Evolutionary conservation across 768 basidiomycete genomes (phyloP), one percentile per base, ranked within the genome.

Genomic region (Mycena amicta): DNA sequence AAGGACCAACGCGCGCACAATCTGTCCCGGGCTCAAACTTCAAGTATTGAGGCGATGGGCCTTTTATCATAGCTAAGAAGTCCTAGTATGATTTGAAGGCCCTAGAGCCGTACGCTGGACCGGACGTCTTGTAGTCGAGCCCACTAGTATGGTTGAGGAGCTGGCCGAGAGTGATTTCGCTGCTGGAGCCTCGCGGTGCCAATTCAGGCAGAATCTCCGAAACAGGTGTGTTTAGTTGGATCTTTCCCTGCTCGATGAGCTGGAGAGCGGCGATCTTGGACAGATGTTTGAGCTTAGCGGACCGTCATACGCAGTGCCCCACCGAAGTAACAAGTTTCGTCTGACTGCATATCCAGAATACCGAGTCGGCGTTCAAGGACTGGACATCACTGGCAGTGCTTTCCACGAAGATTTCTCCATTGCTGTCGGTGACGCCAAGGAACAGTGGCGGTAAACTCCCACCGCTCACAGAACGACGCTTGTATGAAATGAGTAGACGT

Each of bases 291-390:
- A 41, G 22, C 18, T 26, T 25, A 31, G 27, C 33, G 12, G 5
- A 33, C 27, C 31, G 8, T 43, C 18, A 39, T 6, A 33, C 4
- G 13, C 15, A 27, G 4, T 41, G 3, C 61, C 73, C 5, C 56
- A 75, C 75, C 22, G 72, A 66, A 20, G 69, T 67, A 18, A 75
- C 54, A 28, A 75, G 56, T 55, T 77, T 75, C 1, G 74, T 74
- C 62, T 70, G 68, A 53, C 75, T 77, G 61, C 74, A 75, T n/a
- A 77, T 62, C 74, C 74, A 75, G 55, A 73, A 71, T 28, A 74
- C 56, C 20, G 66, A 67, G 50, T 73, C 68, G 22, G 63, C 61
- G 22, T 63, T 61, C 13, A 75, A 57, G 4, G 41, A 45, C 3
- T 75, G 71, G 37, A 65, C 62, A n/a, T 66, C 49, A 30, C 66